phyloP scores from a whole-genome alignment of 1,284 basidiomycete genomes.

The Malassezia yamatoensis region DNA sequence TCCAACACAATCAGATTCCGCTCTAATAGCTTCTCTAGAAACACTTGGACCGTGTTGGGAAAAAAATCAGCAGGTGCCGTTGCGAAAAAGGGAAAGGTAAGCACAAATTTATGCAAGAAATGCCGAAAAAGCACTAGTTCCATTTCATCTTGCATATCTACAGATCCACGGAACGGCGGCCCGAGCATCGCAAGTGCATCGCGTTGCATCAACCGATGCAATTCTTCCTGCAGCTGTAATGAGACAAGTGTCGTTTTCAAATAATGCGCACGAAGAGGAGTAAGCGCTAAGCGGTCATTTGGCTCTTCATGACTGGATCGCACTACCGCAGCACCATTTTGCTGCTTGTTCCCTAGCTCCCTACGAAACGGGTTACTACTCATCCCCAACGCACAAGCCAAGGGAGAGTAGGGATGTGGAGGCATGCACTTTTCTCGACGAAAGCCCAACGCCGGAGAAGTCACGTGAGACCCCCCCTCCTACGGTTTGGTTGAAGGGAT shows the following conservation, averaged over 20 bases:
- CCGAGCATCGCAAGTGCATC: conserved; percentile 40
- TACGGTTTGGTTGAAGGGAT: background rate
- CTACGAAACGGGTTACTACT: too few species aligned
- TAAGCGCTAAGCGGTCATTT: conserved; percentile 51
- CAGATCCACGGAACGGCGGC: conserved; percentile 38
- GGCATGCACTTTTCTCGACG: too few species aligned
- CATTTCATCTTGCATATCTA: conserved; percentile 11
- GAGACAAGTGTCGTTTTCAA: conserved; percentile 87
- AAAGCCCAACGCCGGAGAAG: too few species aligned
- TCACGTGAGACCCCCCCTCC: background rate
- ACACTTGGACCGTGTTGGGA: conserved; percentile 44
- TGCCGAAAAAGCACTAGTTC: conserved; percentile 38
- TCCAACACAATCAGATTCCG: conserved; percentile 35
- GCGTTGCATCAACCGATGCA: conserved; percentile 20
- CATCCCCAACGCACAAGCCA: too few species aligned
- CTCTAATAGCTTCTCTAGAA: conserved; percentile 39
- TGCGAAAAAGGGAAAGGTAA: conserved; percentile 44
- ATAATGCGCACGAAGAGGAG: conserved; percentile 80
- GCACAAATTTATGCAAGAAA: conserved; percentile 44
- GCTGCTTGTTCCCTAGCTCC: too few species aligned
- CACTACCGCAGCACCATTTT: too few species aligned
- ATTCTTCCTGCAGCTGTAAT: conserved; percentile 60
- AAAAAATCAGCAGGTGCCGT: conserved; percentile 45
- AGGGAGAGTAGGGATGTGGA: too few species aligned
- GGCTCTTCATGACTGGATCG: too few species aligned